Conservation (phyloP, 495 filamentous ascomycete species). For the Penicillium psychrofluorescens region DNA sequence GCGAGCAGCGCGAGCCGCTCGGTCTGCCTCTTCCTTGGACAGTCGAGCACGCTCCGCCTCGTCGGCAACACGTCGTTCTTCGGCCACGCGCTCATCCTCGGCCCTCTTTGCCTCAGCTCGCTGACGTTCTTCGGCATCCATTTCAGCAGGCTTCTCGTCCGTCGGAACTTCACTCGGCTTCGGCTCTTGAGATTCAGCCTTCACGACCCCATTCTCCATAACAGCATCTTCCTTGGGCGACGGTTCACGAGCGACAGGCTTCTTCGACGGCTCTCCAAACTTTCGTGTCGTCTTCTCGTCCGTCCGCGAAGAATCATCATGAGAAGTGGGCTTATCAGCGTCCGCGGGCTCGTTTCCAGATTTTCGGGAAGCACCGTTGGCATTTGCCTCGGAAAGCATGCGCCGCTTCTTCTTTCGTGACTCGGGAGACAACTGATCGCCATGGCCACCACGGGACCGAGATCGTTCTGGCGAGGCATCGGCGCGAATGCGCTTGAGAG, state of each 20-base stretch:
- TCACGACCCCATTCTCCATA: constrained; percentile 19
- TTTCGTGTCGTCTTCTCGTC: constrained; percentile 8
- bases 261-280: constrained; percentile 9
- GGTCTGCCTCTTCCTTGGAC: constrained; percentile 37
- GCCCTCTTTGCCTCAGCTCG: constrained; percentile 17
- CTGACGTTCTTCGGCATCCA: constrained; percentile 35
- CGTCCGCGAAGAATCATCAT: constrained; percentile 11
- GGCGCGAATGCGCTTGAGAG: constrained; percentile 55
- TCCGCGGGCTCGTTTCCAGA: constrained; percentile 3
- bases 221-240: constrained; percentile 13
- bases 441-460: constrained; percentile 41
- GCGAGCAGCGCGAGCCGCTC: constrained; percentile 33
- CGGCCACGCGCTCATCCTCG: constrained; percentile 14
- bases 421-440: constrained; percentile 27
- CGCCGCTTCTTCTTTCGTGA: constrained; percentile 43
- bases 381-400: constrained; percentile 36
- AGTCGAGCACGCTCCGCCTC: constrained; percentile 42
- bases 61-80: constrained; percentile 23
- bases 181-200: constrained; percentile 21
- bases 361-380: constrained; percentile 28
- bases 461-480: constrained; percentile 62
- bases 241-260: constrained; percentile 4
- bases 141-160: constrained; percentile 22
- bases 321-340: not conserved
- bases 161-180: constrained; percentile 22